phyloP scores from a whole-genome alignment of 192 early-diverging fungal species.

The Phycomyces blakesleeanus region DNA sequence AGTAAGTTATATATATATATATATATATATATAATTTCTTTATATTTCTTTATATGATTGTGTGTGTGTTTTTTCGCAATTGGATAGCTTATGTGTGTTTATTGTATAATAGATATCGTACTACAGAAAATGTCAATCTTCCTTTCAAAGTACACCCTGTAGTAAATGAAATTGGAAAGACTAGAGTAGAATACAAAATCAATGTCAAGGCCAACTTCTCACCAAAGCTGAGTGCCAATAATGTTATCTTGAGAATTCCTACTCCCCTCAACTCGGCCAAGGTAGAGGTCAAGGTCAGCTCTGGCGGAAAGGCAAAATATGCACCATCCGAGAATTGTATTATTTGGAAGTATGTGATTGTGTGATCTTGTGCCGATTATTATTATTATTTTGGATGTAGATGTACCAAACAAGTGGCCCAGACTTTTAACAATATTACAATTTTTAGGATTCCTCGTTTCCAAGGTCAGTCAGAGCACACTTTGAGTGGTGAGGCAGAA shows the following conservation, averaged over 20 bases:
- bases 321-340: constrained; percentile 89
- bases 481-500: constrained; percentile 78
- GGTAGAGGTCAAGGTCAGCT: constrained; percentile 72
- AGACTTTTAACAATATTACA: background rate
- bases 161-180: constrained; percentile 80
- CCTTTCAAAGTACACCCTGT: constrained; percentile 95
- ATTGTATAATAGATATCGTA: constrained; percentile 74
- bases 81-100: too few species aligned
- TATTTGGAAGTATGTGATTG: constrained; percentile 93
- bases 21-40: too few species aligned
- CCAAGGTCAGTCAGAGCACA: constrained; percentile 86
- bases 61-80: too few species aligned
- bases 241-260: constrained; percentile 84
- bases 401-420: too few species aligned
- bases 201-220: constrained; percentile 87
- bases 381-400: too few species aligned
- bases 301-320: constrained; percentile 90
- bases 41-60: too few species aligned
- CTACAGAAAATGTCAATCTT: constrained; percentile 92
- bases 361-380: too few species aligned
- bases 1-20: too few species aligned
- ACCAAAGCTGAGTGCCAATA: constrained; percentile 83
- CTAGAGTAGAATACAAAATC: constrained; percentile 85
- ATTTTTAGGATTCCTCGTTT: constrained; percentile 79
- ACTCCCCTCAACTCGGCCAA: constrained; percentile 88